phyloP scores from a whole-genome alignment of 345 rosid genomes.

The Raphanus sativus region DNA sequence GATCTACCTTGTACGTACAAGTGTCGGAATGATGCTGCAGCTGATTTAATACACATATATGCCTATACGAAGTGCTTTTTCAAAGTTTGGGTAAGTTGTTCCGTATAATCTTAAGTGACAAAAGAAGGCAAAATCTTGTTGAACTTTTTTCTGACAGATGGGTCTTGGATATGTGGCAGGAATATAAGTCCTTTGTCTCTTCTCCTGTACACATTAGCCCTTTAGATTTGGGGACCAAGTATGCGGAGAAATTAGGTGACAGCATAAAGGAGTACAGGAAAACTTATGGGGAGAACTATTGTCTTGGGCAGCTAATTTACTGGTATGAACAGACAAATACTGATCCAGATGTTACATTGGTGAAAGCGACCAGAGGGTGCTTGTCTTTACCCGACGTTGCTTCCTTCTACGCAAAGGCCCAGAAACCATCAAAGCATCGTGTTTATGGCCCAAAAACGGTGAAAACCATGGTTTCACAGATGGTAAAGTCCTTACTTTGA shows the following conservation, averaged over 20 bases:
- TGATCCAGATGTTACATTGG: conserved; percentile 76
- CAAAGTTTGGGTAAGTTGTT: conserved; percentile 66
- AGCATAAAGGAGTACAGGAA: conserved; percentile 74
- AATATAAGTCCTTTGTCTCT: conserved; percentile 73
- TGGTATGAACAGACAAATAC: conserved; percentile 90
- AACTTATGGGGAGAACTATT: conserved; percentile 90
- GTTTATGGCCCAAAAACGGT: conserved; percentile 79
- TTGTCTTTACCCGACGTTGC: conserved; percentile 81
- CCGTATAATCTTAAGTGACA: background rate
- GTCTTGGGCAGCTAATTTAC: conserved; percentile 92
- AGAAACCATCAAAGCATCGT: conserved; percentile 76
- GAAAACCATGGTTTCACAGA: conserved; percentile 71
- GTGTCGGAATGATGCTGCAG: conserved; percentile 98
- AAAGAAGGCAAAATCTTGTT: conserved; percentile 6
- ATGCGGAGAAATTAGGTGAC: conserved; percentile 66
- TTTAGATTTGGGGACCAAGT: conserved; percentile 89
- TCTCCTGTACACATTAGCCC: conserved; percentile 88
- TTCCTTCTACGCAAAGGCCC: conserved; percentile 85
- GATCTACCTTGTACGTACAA: conserved; percentile 86
- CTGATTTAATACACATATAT: conserved; percentile 91
- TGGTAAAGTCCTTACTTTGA: conserved; percentile 51
- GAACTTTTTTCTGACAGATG: conserved; percentile 23
- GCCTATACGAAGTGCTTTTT: conserved; percentile 87
- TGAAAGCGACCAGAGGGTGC: conserved; percentile 78
- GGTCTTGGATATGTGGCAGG: conserved; percentile 47